Evolutionary conservation across 257 asterid genomes (phyloP).

Genomic region (Marsdenia floribunda): DNA sequence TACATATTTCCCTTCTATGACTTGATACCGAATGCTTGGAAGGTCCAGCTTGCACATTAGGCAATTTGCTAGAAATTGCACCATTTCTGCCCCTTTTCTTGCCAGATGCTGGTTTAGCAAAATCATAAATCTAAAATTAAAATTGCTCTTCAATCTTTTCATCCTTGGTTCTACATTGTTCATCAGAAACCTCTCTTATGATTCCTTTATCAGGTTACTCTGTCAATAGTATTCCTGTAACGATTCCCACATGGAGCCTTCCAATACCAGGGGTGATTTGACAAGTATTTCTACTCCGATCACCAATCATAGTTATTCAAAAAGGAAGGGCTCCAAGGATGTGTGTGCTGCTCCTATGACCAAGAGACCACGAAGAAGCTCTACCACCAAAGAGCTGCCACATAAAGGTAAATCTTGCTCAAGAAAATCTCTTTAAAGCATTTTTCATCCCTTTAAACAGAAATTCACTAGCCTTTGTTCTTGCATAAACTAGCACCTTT

Average conservation of each 20-base stretch:
- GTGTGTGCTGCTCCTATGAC: constrained; percentile 26
- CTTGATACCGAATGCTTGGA: background rate
- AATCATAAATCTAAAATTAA: background rate
- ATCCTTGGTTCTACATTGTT: background rate
- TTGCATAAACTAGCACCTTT: constrained; percentile 32
- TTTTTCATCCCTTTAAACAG: constrained; percentile 5
- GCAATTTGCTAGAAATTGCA: background rate
- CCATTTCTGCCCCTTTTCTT: background rate
- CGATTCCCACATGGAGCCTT: constrained; percentile 37
- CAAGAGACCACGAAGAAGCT: constrained; percentile 52
- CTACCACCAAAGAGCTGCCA: constrained; percentile 23
- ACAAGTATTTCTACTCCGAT: constrained; percentile 40
- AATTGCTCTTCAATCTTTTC: background rate
- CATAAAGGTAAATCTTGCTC: constrained; percentile 39
- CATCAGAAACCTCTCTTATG: background rate
- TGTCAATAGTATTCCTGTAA: constrained; percentile 35
- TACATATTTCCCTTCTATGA: background rate
- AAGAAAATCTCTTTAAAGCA: background rate
- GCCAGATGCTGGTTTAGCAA: background rate
- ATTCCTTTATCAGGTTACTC: constrained; percentile 45
- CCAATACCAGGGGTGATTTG: constrained; percentile 21
- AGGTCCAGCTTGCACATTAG: background rate
- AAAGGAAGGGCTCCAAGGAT: constrained; percentile 52
- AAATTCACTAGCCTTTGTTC: background rate
- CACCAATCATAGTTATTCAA: constrained; percentile 29